Evolutionary conservation across 1,284 basidiomycete genomes (phyloP).

Genomic region (Pyrrhoderma noxium): DNA sequence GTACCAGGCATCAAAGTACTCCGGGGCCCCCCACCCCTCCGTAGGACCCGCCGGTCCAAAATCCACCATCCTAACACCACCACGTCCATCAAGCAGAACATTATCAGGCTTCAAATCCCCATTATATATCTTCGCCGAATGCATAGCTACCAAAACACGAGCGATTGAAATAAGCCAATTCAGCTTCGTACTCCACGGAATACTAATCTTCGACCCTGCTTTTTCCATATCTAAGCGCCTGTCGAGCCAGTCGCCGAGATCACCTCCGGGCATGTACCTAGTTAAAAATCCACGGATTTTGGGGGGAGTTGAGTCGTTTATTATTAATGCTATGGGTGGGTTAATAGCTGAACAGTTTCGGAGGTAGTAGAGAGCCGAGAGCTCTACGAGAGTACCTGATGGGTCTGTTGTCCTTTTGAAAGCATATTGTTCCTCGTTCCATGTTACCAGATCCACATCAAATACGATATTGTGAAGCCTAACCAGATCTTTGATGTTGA

Average conservation of each 20-base stretch:
- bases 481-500: neutral
- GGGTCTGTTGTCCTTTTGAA: neutral
- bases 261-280: neutral
- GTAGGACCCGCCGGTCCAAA: conserved; percentile 4
- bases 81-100: conserved; percentile 3
- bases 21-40: conserved; percentile 3
- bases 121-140: neutral
- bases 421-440: neutral
- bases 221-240: neutral
- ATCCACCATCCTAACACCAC: neutral
- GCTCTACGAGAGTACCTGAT: neutral
- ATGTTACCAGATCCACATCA: conserved; percentile 1
- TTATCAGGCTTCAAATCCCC: conserved; percentile 6
- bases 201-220: neutral
- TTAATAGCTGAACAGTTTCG: conserved; percentile 1
- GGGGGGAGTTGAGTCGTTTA: neutral
- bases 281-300: conserved; percentile 1
- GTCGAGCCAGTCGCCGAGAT: neutral
- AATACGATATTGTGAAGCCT: neutral
- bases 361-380: neutral
- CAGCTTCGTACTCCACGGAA: neutral
- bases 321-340: neutral
- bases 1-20: neutral
- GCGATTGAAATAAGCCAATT: neutral
- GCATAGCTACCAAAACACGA: neutral